Conservation (phyloP, 2,329 filamentous ascomycete genomes). For the Hypoxylon sp. region DNA sequence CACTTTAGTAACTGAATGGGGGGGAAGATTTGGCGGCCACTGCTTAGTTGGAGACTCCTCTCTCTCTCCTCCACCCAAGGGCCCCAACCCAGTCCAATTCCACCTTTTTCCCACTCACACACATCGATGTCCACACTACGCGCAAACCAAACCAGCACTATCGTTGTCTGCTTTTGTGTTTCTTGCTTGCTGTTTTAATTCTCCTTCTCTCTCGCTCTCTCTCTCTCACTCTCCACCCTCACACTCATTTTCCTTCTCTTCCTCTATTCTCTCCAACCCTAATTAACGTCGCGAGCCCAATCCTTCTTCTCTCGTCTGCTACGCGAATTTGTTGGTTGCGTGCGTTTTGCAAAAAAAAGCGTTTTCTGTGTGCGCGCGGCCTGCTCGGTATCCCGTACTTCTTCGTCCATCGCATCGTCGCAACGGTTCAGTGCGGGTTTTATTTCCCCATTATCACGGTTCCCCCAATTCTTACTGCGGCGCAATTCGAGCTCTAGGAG, state of each 20-base stretch:
- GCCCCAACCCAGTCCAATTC: conserved; percentile 49
- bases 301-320: conserved; percentile 51
- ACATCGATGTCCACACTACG: conserved; percentile 51
- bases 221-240: conserved; percentile 52
- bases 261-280: conserved; percentile 52
- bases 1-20: conserved; percentile 42
- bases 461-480: conserved; percentile 45
- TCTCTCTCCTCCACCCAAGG: conserved; percentile 45
- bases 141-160: conserved; percentile 56
- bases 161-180: conserved; percentile 56
- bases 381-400: conserved; percentile 53
- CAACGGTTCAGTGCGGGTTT: conserved; percentile 51
- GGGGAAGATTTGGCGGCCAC: conserved; percentile 31
- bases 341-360: conserved; percentile 58
- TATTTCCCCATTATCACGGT: conserved; percentile 50
- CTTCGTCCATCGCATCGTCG: conserved; percentile 52
- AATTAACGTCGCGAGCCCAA: conserved; percentile 51
- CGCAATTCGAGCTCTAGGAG: conserved; percentile 50
- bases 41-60: conserved; percentile 35
- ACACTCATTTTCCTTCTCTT: conserved; percentile 49
- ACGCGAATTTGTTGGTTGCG: conserved; percentile 55
- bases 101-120: conserved; percentile 53
- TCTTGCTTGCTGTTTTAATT: conserved; percentile 60
- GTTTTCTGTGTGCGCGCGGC: conserved; percentile 55
- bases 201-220: conserved; percentile 55